Conservation (phyloP, 305 asterid genomes). For the Plantago coronopus region DNA sequence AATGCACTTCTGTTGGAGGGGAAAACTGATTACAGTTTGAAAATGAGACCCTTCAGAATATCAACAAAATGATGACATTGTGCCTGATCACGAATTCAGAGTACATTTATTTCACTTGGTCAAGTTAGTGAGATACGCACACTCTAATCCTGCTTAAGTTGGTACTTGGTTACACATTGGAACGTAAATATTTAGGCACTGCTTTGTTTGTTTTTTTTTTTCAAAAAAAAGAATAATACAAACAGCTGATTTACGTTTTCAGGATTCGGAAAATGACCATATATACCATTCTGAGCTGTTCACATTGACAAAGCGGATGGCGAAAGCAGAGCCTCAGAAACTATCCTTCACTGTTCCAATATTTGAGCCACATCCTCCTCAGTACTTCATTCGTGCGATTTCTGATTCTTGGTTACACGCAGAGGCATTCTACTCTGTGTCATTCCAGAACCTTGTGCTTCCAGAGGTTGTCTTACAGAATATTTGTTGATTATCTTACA, state of each 20-base stretch:
- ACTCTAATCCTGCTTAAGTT: neutral
- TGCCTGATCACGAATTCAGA: too few relatives aligned
- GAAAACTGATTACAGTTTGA: too few relatives aligned
- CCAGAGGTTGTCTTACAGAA: slow-evolving; percentile 68
- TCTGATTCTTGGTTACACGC: slow-evolving; percentile 96
- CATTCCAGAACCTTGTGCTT: slow-evolving; percentile 84
- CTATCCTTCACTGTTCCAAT: slow-evolving; percentile 93
- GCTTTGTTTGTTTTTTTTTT: slow-evolving; percentile 6
- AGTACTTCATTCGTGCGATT: slow-evolving; percentile 89
- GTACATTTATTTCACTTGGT: neutral
- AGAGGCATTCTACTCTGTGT: slow-evolving; percentile 78
- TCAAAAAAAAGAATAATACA: slow-evolving; percentile 11
- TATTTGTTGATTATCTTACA: slow-evolving; percentile 10
- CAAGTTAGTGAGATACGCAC: neutral
- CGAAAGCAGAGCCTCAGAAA: slow-evolving; percentile 87
- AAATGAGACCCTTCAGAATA: too few relatives aligned
- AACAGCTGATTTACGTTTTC: slow-evolving; percentile 21
- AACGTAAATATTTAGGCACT: neutral
- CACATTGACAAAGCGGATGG: slow-evolving; percentile 80
- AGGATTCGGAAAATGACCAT: slow-evolving; percentile 98
- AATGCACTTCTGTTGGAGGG: too few relatives aligned
- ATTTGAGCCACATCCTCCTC: slow-evolving; percentile 99
- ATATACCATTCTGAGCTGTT: slow-evolving; percentile 96
- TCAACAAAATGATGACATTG: too few relatives aligned
- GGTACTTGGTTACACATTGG: neutral